Evolutionary conservation across 306 rosid genomes (phyloP).

Genomic region (Cucurbita moschata): DNA sequence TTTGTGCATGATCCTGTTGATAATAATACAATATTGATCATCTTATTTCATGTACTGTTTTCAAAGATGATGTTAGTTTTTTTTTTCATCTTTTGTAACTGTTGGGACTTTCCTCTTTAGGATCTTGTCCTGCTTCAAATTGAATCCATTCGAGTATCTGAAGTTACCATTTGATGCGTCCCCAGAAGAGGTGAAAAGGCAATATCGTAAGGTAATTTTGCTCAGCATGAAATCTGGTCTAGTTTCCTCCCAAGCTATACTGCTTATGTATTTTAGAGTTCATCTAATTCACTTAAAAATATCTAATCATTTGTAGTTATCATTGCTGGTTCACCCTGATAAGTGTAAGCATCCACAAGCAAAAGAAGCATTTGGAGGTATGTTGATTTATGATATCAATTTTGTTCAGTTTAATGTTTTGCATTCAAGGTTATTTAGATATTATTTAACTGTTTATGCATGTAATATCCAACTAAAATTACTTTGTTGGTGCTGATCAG

Average conservation of each 20-base stretch:
- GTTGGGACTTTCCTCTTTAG: slow-evolving; percentile 18
- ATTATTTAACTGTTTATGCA: neutral
- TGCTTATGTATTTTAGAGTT: neutral
- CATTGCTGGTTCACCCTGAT: slow-evolving; percentile 95
- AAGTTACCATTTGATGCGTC: slow-evolving; percentile 68
- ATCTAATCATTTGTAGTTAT: slow-evolving; percentile 35
- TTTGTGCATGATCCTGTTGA: neutral
- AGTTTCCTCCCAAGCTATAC: neutral
- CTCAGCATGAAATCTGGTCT: slow-evolving; percentile 1
- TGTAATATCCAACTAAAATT: slow-evolving; percentile 3
- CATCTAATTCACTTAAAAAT: neutral
- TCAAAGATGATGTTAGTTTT: neutral
- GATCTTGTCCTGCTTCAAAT: slow-evolving; percentile 86
- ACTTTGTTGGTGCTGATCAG: slow-evolving; percentile 37
- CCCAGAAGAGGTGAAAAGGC: slow-evolving; percentile 65
- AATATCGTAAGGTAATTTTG: slow-evolving; percentile 74
- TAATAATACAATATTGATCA: neutral
- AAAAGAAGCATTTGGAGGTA: slow-evolving; percentile 98
- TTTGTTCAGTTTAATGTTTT: neutral
- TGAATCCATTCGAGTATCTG: slow-evolving; percentile 71
- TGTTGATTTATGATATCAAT: slow-evolving; percentile 5
- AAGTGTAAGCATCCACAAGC: slow-evolving; percentile 97
- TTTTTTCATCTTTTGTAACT: slow-evolving; percentile 7
- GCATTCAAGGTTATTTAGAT: neutral
- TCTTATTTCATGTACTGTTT: neutral